Base-by-base conservation (phyloP, 805 yeast genomes). In the Saccharomycopsis schoenii region DNA sequence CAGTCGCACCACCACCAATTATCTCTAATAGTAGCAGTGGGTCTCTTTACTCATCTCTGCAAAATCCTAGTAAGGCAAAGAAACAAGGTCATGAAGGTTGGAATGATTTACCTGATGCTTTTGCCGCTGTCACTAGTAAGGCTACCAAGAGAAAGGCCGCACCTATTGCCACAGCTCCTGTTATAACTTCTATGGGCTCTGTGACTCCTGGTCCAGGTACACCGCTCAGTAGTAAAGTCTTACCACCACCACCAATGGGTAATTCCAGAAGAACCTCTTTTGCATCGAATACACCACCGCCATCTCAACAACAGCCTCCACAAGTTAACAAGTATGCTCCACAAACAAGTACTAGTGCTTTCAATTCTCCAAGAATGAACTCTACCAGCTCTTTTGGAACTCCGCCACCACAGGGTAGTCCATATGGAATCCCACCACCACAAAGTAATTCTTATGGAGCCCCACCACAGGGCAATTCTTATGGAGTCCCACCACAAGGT, bases 51-150 rank as follows among this genome's bases (percentile, higher is more conserved):
- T 57, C 61, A 19, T 57, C 63, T 19, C 36, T 61, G 51, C 66
- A 58, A 63, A 66, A 63, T 55, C 72, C 69, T 29, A 66, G 65
- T 66, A 66, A 62, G n/a, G 57, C 58, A 10, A 64, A 62, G 50
- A 79, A 77, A 61, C 72, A 71, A 59, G 82, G 82, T 52, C 80
- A 80, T 43, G 88, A 84, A 43, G 89, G 89, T 2, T 85, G 90
- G 89, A 85, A 84, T 67, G 89, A 84, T 68, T 73, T 85, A 63
- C 89, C 90, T 57, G 77, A 81, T 11, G 73, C 77, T 10, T 79
- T 79, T 72, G 78, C 78, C 56, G 61, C 51, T 34, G 68, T 67
- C 29, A 37, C 73, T 36, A 71, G 78, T 10, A 79, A 80, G 58
- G 74, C 79, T 43, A 47, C 58, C 10, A 58, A 60, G 17, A 74